Conservation (phyloP, 2,329 filamentous ascomycete species). For the Botrytis porri region DNA sequence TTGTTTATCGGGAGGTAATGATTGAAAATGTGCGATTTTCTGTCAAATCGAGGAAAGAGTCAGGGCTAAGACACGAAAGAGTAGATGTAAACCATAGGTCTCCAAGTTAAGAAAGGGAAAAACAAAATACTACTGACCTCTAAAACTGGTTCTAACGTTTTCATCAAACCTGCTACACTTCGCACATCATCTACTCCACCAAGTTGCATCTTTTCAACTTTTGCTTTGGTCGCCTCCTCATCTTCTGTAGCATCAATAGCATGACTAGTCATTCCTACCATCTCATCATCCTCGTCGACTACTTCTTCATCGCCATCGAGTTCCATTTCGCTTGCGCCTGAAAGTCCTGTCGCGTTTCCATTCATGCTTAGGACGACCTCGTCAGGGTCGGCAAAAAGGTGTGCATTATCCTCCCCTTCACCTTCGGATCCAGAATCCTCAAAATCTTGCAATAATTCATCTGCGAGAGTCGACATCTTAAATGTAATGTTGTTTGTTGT, state of each 20-base stretch:
- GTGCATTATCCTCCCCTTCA: slow-evolving; percentile 56
- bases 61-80: slow-evolving; percentile 61
- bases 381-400: slow-evolving; percentile 44
- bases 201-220: slow-evolving; percentile 80
- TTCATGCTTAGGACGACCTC: slow-evolving; percentile 41
- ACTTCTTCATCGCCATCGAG: slow-evolving; percentile 60
- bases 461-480: slow-evolving; percentile 82
- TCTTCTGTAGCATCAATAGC: slow-evolving; percentile 47
- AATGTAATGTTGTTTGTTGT: slow-evolving; percentile 13
- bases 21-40: slow-evolving; percentile 79
- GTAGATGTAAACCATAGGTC: slow-evolving; percentile 60
- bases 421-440: slow-evolving; percentile 80
- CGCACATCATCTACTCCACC: slow-evolving; percentile 72
- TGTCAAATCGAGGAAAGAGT: slow-evolving; percentile 55
- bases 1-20: slow-evolving; percentile 61
- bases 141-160: slow-evolving; percentile 74
- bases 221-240: slow-evolving; percentile 69
- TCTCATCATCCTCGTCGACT: slow-evolving; percentile 59
- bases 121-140: slow-evolving; percentile 60
- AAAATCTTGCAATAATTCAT: slow-evolving; percentile 90
- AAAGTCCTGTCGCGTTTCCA: slow-evolving; percentile 31
- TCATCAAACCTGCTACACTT: slow-evolving; percentile 76
- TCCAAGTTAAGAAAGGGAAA: slow-evolving; percentile 35
- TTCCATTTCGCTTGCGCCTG: slow-evolving; percentile 49
- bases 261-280: slow-evolving; percentile 45